These are phyloP conservation scores for Cyclotella cryptica DNA, from an alignment of 108 stramenopile species.

Conservation along the genomic window DNA sequence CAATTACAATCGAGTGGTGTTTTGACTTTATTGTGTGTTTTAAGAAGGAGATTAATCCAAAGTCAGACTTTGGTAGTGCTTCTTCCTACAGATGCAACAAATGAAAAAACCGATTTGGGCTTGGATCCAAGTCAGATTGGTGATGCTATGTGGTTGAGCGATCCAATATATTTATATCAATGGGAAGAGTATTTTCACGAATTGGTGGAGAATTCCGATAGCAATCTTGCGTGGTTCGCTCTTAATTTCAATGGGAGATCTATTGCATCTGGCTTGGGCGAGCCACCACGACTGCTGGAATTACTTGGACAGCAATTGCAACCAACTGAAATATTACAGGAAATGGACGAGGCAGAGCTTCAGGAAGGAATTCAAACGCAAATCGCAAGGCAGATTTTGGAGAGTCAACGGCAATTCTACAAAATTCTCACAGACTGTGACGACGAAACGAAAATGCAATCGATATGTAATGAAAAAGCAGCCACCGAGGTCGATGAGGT, in stretches of 20 bases:
- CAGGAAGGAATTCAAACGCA: slow-evolving; percentile 13
- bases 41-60: slow-evolving; percentile 67
- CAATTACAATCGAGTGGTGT: slow-evolving; percentile 48
- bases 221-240: slow-evolving; percentile 79
- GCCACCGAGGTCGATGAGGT: slow-evolving; percentile 60
- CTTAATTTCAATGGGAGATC: slow-evolving; percentile 76
- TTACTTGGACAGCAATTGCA: slow-evolving; percentile 75
- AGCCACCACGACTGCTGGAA: slow-evolving; percentile 63
- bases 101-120: slow-evolving; percentile 52
- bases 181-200: slow-evolving; percentile 72
- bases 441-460: slow-evolving; percentile 29
- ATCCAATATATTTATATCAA: slow-evolving; percentile 48
- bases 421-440: slow-evolving; percentile 60
- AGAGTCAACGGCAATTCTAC: slow-evolving; percentile 63
- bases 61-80: slow-evolving; percentile 62
- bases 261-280: slow-evolving; percentile 74
- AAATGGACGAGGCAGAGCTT: slow-evolving; percentile 40
- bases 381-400: slow-evolving; percentile 31
- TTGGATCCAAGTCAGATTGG: slow-evolving; percentile 36
- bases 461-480: slow-evolving; percentile 18
- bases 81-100: slow-evolving; percentile 67
- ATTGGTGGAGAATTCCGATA: slow-evolving; percentile 24
- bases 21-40: slow-evolving; percentile 39
- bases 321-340: slow-evolving; percentile 67
- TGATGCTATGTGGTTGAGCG: slow-evolving; percentile 62